Conservation (phyloP, 768 basidiomycete species). For the Atractiella rhizophila region DNA sequence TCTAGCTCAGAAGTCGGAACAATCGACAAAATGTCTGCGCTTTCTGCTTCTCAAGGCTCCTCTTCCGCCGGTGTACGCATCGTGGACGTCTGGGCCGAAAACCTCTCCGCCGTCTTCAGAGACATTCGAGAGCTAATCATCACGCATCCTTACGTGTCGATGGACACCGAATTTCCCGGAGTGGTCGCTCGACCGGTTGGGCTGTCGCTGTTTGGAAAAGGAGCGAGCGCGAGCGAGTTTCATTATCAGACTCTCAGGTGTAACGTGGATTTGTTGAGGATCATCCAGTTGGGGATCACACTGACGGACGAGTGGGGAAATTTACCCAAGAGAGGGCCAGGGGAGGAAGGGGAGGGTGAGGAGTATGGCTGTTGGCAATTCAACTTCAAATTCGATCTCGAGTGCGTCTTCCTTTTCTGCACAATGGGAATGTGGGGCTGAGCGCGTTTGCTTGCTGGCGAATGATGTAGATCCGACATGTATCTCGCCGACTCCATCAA, state of each 20-base stretch:
- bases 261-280: constrained; percentile 91
- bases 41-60: no score
- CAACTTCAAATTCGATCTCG: constrained; percentile 79
- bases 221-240: constrained; percentile 91
- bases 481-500: constrained; percentile 95
- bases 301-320: constrained; percentile 83
- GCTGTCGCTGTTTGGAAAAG: no score
- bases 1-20: no score
- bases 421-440: background rate
- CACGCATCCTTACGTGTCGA: constrained; percentile 71
- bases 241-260: constrained; percentile 97
- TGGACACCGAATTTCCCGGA: constrained; percentile 98
- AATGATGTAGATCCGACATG: constrained; percentile 39
- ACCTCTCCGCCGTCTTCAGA: constrained; percentile 77
- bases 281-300: constrained; percentile 91
- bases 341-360: no score
- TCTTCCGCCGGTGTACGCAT: constrained; percentile 29
- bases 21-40: no score
- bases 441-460: background rate
- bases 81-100: constrained; percentile 83
- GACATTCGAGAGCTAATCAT: constrained; percentile 68
- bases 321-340: no score
- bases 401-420: constrained; percentile 28
- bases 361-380: constrained; percentile 96
- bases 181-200: constrained; percentile 91